A percentile compares a stretch with the other conserved stretches of the same genome.
Conservation (phyloP, 352 stramenopile species). For the Phytophthora pini region DNA sequence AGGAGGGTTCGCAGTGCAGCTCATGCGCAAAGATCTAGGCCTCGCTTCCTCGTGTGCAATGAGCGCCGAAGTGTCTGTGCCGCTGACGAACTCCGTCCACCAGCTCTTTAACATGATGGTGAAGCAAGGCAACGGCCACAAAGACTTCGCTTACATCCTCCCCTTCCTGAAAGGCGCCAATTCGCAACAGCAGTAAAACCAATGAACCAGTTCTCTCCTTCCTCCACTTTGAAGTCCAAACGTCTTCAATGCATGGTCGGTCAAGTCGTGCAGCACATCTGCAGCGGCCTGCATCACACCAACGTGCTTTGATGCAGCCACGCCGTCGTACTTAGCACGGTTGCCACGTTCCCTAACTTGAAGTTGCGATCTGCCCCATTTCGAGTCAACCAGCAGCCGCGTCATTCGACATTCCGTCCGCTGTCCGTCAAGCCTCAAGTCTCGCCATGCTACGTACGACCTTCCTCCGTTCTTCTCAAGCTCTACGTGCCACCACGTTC, state of each 20-base stretch:
- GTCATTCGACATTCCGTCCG: constrained; percentile 27
- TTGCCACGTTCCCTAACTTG: constrained; percentile 30
- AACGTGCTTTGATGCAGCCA: constrained; percentile 23
- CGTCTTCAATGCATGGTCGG: neutral
- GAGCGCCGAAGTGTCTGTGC: constrained; percentile 65
- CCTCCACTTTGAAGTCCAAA: neutral
- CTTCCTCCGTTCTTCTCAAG: constrained; percentile 7
- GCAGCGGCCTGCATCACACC: constrained; percentile 15
- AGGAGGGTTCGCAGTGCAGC: constrained; percentile 87
- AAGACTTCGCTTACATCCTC: constrained; percentile 82
- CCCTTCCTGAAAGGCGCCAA: constrained; percentile 63
- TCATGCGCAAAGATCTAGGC: constrained; percentile 97
- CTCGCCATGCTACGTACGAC: constrained; percentile 19
- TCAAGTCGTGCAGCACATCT: constrained; percentile 5
- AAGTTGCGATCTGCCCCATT: constrained; percentile 27
- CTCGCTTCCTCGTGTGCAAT: constrained; percentile 91
- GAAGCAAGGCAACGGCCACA: constrained; percentile 61
- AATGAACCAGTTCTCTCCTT: neutral
- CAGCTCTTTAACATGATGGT: constrained; percentile 83
- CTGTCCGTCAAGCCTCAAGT: constrained; percentile 6
- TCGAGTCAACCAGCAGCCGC: neutral
- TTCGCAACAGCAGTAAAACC: neutral
- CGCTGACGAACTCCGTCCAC: constrained; percentile 64
- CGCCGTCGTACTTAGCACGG: constrained; percentile 27
- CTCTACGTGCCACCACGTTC: neutral